Percentiles rank a stretch among this genome's conserved stretches.
Conservation (phyloP, 2,329 filamentous ascomycete genomes). For the Neophaeococcomyces aloes region DNA sequence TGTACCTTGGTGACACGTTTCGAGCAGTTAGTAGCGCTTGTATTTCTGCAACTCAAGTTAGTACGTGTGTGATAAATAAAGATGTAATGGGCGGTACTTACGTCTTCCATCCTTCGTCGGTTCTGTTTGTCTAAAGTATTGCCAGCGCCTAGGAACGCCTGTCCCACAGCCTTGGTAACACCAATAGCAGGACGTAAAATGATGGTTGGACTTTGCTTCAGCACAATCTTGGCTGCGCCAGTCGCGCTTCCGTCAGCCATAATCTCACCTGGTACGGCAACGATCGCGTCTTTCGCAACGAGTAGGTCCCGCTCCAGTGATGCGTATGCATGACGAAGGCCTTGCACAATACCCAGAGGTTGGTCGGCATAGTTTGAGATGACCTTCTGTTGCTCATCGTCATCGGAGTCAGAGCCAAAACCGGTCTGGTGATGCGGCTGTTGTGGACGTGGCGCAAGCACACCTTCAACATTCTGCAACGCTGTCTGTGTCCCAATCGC, state of each 20-base stretch:
- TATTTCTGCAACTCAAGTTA: conserved; percentile 7
- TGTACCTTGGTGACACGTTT: no score
- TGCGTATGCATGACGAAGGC: conserved; percentile 69
- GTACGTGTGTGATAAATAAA: neutral
- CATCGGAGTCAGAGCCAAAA: conserved; percentile 44
- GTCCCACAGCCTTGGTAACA: conserved; percentile 75
- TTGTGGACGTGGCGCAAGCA: conserved; percentile 46
- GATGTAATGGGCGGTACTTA: conserved; percentile 41
- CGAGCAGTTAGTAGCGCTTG: conserved; percentile 6
- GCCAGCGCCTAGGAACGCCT: conserved; percentile 81
- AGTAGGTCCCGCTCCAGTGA: conserved; percentile 81
- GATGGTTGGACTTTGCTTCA: conserved; percentile 78
- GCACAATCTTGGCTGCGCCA: conserved; percentile 67
- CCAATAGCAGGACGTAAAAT: conserved; percentile 85
- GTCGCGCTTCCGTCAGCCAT: conserved; percentile 75
- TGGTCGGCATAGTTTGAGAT: conserved; percentile 92
- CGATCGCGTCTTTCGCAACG: conserved; percentile 77
- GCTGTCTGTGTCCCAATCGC: conserved; percentile 92
- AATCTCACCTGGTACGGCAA: conserved; percentile 84
- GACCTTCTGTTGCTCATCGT: conserved; percentile 62
- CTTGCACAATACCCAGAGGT: conserved; percentile 77
- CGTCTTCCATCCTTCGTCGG: conserved; percentile 72
- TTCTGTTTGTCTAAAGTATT: conserved; percentile 83
- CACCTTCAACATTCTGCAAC: conserved; percentile 74
- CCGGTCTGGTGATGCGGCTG: conserved; percentile 24